phyloP scores from a whole-genome alignment of 306 rosid species.

The Rosa chinensis region DNA sequence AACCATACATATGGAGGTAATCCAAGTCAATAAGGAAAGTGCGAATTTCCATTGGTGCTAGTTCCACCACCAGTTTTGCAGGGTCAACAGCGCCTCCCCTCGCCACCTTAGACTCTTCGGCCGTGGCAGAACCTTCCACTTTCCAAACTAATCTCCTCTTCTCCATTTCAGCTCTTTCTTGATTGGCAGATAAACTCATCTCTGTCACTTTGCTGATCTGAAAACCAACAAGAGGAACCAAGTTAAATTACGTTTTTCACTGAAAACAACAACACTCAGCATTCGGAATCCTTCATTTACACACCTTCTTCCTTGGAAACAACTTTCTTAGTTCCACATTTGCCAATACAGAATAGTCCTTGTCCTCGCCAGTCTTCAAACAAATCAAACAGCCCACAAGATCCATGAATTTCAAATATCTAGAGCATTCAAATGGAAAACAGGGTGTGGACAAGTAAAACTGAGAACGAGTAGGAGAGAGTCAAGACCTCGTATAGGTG shows the following conservation, averaged over 20 bases:
- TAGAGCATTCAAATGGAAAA: constrained; percentile 5
- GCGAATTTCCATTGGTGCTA: constrained; percentile 84
- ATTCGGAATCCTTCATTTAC: background rate
- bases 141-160: constrained; percentile 63
- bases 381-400: constrained; percentile 33
- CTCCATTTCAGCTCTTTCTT: constrained; percentile 82
- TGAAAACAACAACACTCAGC: background rate
- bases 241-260: constrained; percentile 8
- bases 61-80: constrained; percentile 62
- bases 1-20: constrained; percentile 17
- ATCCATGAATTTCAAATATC: constrained; percentile 15
- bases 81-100: constrained; percentile 79
- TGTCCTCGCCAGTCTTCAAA: constrained; percentile 75
- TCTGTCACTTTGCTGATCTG: constrained; percentile 71
- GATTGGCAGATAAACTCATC: constrained; percentile 80
- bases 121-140: constrained; percentile 47
- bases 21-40: constrained; percentile 47
- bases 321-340: constrained; percentile 73
- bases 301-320: constrained; percentile 65
- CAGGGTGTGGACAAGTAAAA: background rate
- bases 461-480: background rate
- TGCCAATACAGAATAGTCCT: constrained; percentile 54
- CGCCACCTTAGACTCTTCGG: constrained; percentile 47
- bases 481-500: constrained; percentile 73
- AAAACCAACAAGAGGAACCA: constrained; percentile 23